These are phyloP conservation scores for Dipteronia dyeriana DNA, from an alignment of 345 rosid genomes.

Conservation along the genomic window DNA sequence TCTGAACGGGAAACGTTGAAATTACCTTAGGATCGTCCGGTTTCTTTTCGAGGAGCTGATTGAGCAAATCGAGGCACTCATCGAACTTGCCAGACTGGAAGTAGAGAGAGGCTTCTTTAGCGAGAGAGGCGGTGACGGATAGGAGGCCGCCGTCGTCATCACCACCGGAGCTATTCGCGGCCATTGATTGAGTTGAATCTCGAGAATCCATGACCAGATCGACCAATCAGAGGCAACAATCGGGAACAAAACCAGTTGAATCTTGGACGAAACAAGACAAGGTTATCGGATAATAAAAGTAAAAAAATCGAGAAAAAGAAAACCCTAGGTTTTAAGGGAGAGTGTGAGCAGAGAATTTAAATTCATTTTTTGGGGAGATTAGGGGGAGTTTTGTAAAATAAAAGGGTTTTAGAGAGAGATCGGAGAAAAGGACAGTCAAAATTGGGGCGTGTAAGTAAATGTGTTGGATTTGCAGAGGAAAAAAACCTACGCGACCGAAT, in stretches of 20 bases:
- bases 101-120: conserved; percentile 68
- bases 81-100: conserved; percentile 71
- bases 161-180: conserved; percentile 25
- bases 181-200: conserved; percentile 43
- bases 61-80: conserved; percentile 70
- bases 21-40: conserved; percentile 81
- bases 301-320: not conserved
- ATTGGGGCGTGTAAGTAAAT: not conserved
- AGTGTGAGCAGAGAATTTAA: conserved; percentile 1
- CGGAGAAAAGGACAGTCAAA: conserved; percentile 1
- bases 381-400: not conserved
- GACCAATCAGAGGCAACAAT: conserved; percentile 18
- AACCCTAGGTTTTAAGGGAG: conserved; percentile 26
- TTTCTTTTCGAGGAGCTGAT: conserved; percentile 65
- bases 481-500: conserved; percentile 19
- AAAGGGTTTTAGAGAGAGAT: no score
- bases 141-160: conserved; percentile 46
- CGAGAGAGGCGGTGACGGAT: conserved; percentile 56
- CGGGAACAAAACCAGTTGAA: not conserved
- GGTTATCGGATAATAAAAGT: not conserved
- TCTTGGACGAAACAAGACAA: not conserved
- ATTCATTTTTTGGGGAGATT: not conserved
- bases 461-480: conserved; percentile 27
- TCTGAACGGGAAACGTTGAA: not conserved
- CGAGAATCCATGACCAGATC: conserved; percentile 56